These are phyloP conservation scores for Aspergillus latus DNA, from an alignment of 2,329 filamentous ascomycete species.

Conservation along the genomic window DNA sequence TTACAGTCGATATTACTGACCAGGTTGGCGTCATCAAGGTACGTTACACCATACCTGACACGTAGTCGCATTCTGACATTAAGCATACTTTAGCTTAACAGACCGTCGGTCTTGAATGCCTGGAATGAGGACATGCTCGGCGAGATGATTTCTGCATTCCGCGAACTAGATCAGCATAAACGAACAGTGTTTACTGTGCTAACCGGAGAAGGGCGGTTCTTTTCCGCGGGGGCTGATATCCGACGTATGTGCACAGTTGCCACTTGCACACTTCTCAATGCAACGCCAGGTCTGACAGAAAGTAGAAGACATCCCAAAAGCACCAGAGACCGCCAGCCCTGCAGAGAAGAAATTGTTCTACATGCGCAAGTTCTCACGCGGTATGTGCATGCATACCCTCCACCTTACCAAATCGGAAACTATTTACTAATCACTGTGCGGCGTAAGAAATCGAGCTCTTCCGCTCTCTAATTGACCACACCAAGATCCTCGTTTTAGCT, in stretches of 20 bases:
- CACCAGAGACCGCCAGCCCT: neutral
- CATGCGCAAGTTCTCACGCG: constrained; percentile 11
- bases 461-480: constrained; percentile 51
- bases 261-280: too few relatives aligned
- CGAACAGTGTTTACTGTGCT: constrained; percentile 10
- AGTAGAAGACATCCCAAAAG: neutral
- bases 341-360: constrained; percentile 12
- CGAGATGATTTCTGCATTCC: constrained; percentile 9
- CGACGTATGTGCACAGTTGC: neutral
- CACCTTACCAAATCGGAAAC: too few relatives aligned
- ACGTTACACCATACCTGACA: neutral
- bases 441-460: constrained; percentile 32
- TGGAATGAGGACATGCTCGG: neutral
- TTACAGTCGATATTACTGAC: neutral
- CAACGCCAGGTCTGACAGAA: neutral
- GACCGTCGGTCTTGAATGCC: constrained; percentile 6
- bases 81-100: constrained; percentile 2
- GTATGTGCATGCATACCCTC: neutral
- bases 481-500: constrained; percentile 52
- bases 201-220: constrained; percentile 13
- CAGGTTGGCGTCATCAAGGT: constrained; percentile 11
- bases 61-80: neutral
- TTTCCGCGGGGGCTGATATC: constrained; percentile 11
- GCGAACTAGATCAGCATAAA: constrained; percentile 8
- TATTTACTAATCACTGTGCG: neutral